Evolutionary conservation across 2,329 filamentous ascomycete species (phyloP).

Genomic region (Monosporascus sp.): DNA sequence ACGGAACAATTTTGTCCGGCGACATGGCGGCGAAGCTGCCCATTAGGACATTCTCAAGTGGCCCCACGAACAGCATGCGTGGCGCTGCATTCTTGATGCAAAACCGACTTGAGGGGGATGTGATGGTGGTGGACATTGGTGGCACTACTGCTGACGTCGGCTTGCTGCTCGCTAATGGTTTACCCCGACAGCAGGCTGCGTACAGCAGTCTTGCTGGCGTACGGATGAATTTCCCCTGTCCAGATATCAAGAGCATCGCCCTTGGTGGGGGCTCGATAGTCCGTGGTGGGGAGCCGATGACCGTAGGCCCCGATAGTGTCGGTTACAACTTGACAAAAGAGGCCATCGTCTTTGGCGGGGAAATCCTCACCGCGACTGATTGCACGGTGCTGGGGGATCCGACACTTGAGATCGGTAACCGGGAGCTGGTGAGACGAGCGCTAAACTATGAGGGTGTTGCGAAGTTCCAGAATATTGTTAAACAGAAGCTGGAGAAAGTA

Average conservation of each 20-base stretch:
- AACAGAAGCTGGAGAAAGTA: slow-evolving; percentile 24
- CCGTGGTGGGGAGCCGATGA: slow-evolving; percentile 32
- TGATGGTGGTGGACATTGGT: slow-evolving; percentile 62
- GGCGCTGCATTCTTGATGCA: slow-evolving; percentile 55
- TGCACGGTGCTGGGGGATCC: slow-evolving; percentile 33
- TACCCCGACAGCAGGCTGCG: slow-evolving; percentile 57
- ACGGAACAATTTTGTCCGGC: slow-evolving; percentile 54
- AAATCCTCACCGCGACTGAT: slow-evolving; percentile 55
- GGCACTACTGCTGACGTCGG: slow-evolving; percentile 64
- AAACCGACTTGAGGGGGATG: slow-evolving; percentile 27
- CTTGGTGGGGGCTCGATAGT: slow-evolving; percentile 55
- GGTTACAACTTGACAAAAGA: slow-evolving; percentile 51
- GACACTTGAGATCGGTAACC: slow-evolving; percentile 36
- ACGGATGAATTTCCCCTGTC: slow-evolving; percentile 54
- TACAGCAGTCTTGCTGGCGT: slow-evolving; percentile 60
- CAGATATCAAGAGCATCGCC: slow-evolving; percentile 55
- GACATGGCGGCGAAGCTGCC: slow-evolving; percentile 49
- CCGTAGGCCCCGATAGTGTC: slow-evolving; percentile 58
- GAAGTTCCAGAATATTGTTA: slow-evolving; percentile 19
- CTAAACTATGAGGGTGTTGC: slow-evolving; percentile 19
- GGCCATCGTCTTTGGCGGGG: slow-evolving; percentile 51
- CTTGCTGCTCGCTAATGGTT: slow-evolving; percentile 53
- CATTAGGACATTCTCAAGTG: slow-evolving; percentile 57
- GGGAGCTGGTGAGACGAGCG: slow-evolving; percentile 15
- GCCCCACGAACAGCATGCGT: slow-evolving; percentile 59